Base-by-base conservation (phyloP, 495 filamentous ascomycete genomes). In the Penicillium longicatenatum region DNA sequence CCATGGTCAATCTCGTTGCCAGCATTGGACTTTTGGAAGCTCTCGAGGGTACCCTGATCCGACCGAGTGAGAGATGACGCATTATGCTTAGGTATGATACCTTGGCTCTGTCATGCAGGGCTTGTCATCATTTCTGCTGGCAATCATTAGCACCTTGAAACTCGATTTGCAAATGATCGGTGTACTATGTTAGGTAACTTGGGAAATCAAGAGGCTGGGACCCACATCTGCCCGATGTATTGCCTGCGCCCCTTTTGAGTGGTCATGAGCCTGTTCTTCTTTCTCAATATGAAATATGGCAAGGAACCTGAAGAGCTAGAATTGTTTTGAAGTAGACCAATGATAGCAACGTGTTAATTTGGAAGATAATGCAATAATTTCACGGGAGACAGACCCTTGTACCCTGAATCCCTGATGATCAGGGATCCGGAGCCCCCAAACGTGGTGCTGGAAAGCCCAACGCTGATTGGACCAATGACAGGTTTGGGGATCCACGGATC, bases 401-500 rank as follows among this genome's bases (percentile, higher is more conserved):
- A 39, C 20, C 46, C 46, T 29, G 46, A 17, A 39, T 17, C 20
- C 46, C 46, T 29, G 46, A 17, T 26, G 6, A 6, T 26, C 20
- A 48, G 9, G 11, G 30, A 50, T 37, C 31, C 24, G 24, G 46
- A 54, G 37, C 16, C 4, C 29, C 54, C 54, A 33, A 65, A 65
- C 59, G 62, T 65, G 59, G 62, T 44, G 37, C 16, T 4, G 37
- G 5, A 6, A 44, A 2, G 22, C 22, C 16, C 9, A 22, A 16
- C 46, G 21, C 16, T 54, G 43, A 60, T 60, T 61, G 54, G 57
- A 35, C 54, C 44, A 53, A 59, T 63, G 56, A 57, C 44, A 58
- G 46, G 21, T 22, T 3, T 6, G 10, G 45, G 53, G 64, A 62
- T 58, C 59, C 62, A 65, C 62, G 43, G 53, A 64, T 67, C 53